Evolutionary conservation across 2,329 filamentous ascomycete species (phyloP), one percentile per base, ranked within the genome.

Genomic region (Podosphaera xanthii): DNA sequence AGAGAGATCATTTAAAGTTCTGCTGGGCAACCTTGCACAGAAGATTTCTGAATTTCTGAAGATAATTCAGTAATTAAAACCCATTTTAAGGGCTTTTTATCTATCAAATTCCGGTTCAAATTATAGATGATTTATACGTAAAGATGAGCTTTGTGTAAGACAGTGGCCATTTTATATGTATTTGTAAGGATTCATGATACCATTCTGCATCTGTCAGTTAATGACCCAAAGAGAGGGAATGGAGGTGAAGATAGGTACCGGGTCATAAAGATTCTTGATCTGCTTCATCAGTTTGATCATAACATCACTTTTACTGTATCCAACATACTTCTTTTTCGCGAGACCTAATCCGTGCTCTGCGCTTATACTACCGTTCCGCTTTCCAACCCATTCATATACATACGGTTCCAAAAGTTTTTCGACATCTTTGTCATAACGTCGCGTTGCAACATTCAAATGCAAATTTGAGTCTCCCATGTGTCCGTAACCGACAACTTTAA

Each of bases 121-220:
- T 22, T 22, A 22, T 22, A 22, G 22, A 22, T 22, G 22, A 22
- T 22, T 22, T 22, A 22, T 12, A 14, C n/a, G 10, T 7, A 44
- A 12, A 44, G n/a, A 12, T 44, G 40, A 44, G 40, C 40, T 44
- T 44, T 12, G 10, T 6, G 40, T 44, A 8, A 12, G 3, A 44
- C n/a, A 12, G 5, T 14, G n/a, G 10, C 5, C 10, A 3, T 12
- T 46, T 58, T 72, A 84, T 64, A 97, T 85, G 71, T 96, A 97
- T 74, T 97, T 97, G 76, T 97, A 97, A 0, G 91, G 91, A 73
- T 96, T 97, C 88, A 97, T 94, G 72, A 97, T 97, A 55, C 89
- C 90, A 65, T 95, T 95, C 88, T 94, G 67, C 31, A 63, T 63
- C 22, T 0, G 4, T 36, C n/a, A 42, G 60, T 71, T 59, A 70